phyloP scores from a whole-genome alignment of 202 grass and related monocot genomes.

The Eragrostis tef region DNA sequence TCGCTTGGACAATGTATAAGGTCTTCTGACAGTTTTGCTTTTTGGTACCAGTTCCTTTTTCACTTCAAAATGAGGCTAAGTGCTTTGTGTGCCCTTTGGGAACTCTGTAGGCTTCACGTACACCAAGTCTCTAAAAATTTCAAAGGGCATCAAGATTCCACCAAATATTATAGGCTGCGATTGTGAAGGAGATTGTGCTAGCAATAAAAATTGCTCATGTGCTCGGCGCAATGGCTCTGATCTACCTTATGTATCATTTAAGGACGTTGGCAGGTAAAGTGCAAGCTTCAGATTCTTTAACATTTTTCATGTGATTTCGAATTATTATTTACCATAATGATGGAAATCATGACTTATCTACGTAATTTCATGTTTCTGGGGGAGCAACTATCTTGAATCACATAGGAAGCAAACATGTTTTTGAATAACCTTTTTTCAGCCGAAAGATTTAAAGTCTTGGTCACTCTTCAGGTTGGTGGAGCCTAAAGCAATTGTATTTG shows the following conservation, averaged over 20 bases:
- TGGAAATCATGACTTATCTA: neutral
- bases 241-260: slow-evolving; percentile 73
- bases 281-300: neutral
- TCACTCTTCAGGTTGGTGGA: slow-evolving; percentile 70
- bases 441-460: slow-evolving; percentile 26
- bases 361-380: neutral
- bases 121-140: slow-evolving; percentile 59
- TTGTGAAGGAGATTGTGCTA: slow-evolving; percentile 77
- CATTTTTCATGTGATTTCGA: neutral
- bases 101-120: slow-evolving; percentile 66
- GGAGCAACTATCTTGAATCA: neutral
- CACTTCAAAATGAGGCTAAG: neutral
- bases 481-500: slow-evolving; percentile 86
- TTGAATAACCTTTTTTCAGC: neutral
- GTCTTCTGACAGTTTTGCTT: neutral
- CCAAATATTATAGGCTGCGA: slow-evolving; percentile 65
- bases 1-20: neutral
- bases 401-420: neutral
- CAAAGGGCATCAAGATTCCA: slow-evolving; percentile 63
- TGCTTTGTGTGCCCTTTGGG: slow-evolving; percentile 5
- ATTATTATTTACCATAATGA: neutral
- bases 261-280: slow-evolving; percentile 64
- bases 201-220: slow-evolving; percentile 72
- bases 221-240: slow-evolving; percentile 78
- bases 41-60: neutral